Conservation (phyloP, 768 basidiomycete species). For the Kwoniella botswanensis region DNA sequence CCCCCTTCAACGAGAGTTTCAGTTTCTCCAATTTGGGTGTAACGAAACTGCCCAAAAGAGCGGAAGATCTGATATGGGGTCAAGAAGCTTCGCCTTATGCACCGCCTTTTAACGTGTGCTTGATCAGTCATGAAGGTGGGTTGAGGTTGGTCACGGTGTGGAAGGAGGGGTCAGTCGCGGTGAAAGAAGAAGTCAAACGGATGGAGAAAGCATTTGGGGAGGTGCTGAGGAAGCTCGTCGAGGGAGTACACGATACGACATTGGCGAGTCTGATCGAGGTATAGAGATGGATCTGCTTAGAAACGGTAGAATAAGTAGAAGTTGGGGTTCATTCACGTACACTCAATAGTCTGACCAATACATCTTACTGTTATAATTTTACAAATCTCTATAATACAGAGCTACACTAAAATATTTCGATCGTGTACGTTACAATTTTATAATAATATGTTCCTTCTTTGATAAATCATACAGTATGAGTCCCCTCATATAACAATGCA, state of each 20-base stretch:
- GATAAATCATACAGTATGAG: too few species aligned
- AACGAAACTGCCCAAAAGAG: conserved; percentile 14
- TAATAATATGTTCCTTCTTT: too few species aligned
- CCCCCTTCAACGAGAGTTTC: conserved; percentile 16
- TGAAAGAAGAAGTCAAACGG: conserved; percentile 12
- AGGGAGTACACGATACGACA: not conserved
- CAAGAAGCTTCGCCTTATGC: conserved; percentile 23
- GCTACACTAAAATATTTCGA: too few species aligned
- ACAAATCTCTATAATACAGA: too few species aligned
- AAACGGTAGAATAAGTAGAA: too few species aligned
- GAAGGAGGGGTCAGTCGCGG: conserved; percentile 26
- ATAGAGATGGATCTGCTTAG: not conserved
- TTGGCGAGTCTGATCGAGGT: not conserved
- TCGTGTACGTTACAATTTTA: too few species aligned
- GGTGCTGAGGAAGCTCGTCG: conserved; percentile 24
- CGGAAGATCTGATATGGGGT: conserved; percentile 34
- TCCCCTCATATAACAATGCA: too few species aligned
- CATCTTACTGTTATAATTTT: too few species aligned
- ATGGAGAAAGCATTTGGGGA: conserved; percentile 23
- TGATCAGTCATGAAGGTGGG: conserved; percentile 34
- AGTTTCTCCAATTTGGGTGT: conserved; percentile 35
- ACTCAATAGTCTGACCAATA: too few species aligned
- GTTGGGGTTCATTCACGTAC: too few species aligned
- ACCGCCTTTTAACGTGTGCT: conserved; percentile 16
- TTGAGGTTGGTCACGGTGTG: conserved; percentile 25